Conservation (phyloP, 176 grass and related monocot genomes). For the Carex parvula region DNA sequence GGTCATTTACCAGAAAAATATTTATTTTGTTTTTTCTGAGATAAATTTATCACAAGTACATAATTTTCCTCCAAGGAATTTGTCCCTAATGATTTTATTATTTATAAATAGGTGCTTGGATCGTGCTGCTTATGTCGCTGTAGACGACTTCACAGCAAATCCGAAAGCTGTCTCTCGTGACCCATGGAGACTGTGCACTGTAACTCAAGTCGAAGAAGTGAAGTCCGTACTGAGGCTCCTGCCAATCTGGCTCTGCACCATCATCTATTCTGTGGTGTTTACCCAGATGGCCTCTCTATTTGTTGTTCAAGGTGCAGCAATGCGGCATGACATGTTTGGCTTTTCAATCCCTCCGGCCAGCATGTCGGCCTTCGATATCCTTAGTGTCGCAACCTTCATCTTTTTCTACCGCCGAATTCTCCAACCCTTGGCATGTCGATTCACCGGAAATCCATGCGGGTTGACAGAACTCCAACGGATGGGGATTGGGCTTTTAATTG, state of each 20-base stretch:
- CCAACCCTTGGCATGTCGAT: constrained; percentile 39
- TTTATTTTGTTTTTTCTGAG: not conserved
- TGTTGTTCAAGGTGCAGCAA: constrained; percentile 85
- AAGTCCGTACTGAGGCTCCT: constrained; percentile 78
- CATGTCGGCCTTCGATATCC: constrained; percentile 93
- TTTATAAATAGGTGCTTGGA: constrained; percentile 52
- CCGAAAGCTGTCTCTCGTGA: constrained; percentile 24
- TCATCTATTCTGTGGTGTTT: constrained; percentile 97
- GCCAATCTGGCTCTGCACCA: constrained; percentile 94
- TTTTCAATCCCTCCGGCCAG: constrained; percentile 74
- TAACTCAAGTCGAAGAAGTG: constrained; percentile 92
- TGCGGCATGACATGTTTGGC: constrained; percentile 45
- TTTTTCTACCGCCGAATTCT: constrained; percentile 68
- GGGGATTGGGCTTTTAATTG: constrained; percentile 73
- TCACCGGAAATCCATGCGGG: constrained; percentile 31
- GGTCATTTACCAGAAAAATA: not conserved
- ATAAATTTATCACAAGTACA: not conserved
- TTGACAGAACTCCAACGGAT: constrained; percentile 79
- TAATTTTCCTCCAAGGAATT: not conserved
- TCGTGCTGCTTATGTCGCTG: constrained; percentile 47
- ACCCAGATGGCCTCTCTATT: constrained; percentile 98
- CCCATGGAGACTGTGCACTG: constrained; percentile 71
- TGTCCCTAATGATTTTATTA: not conserved
- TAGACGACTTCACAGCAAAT: constrained; percentile 14
- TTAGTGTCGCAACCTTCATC: constrained; percentile 62